Percentiles rank a stretch among this genome's conserved stretches.
Conservation (phyloP, 2,329 filamentous ascomycete genomes). For the Harringtonia lauricola region DNA sequence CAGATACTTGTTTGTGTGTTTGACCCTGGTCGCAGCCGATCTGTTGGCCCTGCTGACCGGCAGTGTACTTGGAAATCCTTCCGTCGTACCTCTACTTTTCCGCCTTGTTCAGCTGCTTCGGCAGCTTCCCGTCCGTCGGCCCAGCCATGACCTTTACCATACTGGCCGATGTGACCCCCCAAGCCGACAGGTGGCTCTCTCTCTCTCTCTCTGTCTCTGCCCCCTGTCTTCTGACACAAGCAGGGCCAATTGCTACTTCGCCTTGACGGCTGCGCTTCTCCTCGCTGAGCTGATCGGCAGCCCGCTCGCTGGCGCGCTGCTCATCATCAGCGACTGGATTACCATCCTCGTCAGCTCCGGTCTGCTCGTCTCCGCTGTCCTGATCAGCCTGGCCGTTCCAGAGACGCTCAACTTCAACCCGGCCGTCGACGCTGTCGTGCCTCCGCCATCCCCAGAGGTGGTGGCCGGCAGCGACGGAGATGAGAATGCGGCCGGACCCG, state of each 20-base stretch:
- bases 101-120: slow-evolving; percentile 25
- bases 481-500: background rate
- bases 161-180: slow-evolving; percentile 30
- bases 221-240: too few relatives aligned
- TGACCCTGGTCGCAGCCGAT: background rate
- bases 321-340: slow-evolving; percentile 27
- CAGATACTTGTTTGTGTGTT: slow-evolving; percentile 15
- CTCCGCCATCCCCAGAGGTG: too few relatives aligned
- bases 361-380: slow-evolving; percentile 17
- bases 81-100: slow-evolving; percentile 27
- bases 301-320: slow-evolving; percentile 28
- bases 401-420: slow-evolving; percentile 28
- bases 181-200: too few relatives aligned
- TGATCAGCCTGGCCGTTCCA: slow-evolving; percentile 23
- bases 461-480: background rate
- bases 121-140: slow-evolving; percentile 27
- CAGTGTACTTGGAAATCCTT: slow-evolving; percentile 24
- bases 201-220: too few relatives aligned
- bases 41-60: background rate
- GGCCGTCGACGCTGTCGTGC: background rate
- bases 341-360: slow-evolving; percentile 24
- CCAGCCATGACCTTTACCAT: slow-evolving; percentile 34
- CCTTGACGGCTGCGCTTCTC: slow-evolving; percentile 24
- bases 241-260: slow-evolving; percentile 30
- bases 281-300: slow-evolving; percentile 26